A percentile compares a stretch with the other conserved stretches of the same genome.
phyloP scores from a whole-genome alignment of 345 rosid genomes.

The Hirschfeldia incana region DNA sequence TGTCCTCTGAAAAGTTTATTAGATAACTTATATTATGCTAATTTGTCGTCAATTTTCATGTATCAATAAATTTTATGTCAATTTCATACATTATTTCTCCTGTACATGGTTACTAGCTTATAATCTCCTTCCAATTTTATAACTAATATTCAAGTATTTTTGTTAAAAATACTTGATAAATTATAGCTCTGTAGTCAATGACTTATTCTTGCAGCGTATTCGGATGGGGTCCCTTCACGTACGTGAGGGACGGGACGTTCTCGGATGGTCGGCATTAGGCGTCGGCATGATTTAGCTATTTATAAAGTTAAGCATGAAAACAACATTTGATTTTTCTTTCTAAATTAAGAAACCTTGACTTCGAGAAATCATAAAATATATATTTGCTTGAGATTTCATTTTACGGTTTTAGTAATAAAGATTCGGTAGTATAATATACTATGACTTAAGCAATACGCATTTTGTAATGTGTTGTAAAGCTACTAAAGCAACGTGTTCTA shows the following conservation, averaged over 20 bases:
- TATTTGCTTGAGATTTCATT: neutral
- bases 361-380: neutral
- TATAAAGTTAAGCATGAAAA: conserved; percentile 22
- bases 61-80: neutral
- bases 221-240: neutral
- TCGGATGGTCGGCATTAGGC: neutral
- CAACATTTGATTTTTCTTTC: conserved; percentile 28
- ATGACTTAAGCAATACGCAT: neutral
- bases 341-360: conserved; percentile 33
- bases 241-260: neutral
- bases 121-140: neutral
- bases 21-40: neutral
- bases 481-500: conserved; percentile 2
- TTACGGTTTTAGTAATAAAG: neutral
- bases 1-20: neutral
- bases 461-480: neutral
- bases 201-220: neutral
- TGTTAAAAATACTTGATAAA: neutral
- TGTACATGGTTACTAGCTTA: neutral
- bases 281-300: conserved; percentile 34
- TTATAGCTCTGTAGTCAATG: neutral
- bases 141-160: neutral
- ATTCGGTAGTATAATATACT: conserved; percentile 8
- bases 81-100: neutral
- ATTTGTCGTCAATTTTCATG: neutral